phyloP scores from a whole-genome alignment of 179 eudicot species.

The Beta corolliflora region DNA sequence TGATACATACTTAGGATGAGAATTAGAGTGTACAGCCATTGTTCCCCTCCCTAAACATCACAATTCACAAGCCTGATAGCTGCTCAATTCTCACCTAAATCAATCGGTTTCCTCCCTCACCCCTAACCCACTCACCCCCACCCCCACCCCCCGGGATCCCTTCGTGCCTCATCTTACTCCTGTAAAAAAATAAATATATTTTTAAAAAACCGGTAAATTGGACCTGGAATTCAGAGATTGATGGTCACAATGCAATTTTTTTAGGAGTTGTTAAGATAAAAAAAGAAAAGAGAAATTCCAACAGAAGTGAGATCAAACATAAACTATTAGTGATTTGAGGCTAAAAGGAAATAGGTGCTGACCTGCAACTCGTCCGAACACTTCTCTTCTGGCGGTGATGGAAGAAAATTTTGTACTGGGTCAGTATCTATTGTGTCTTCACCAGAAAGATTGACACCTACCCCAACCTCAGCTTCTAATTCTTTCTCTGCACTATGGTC shows the following conservation, averaged over 20 bases:
- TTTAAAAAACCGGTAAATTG: neutral
- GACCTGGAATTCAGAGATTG: neutral
- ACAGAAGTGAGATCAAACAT: neutral
- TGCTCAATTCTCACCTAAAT: neutral
- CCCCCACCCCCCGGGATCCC: neutral
- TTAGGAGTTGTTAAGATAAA: neutral
- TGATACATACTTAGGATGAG: neutral
- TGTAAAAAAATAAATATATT: neutral
- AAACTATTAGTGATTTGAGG: neutral
- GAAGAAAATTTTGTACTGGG: constrained; percentile 71
- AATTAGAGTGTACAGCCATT: neutral
- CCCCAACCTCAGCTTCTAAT: constrained; percentile 40
- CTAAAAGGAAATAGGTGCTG: neutral
- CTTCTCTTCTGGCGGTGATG: constrained; percentile 60
- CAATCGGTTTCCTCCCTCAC: neutral
- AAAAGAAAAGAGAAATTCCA: neutral
- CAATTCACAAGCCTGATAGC: neutral
- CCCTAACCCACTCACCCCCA: neutral
- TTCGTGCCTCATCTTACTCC: neutral
- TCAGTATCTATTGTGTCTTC: constrained; percentile 50
- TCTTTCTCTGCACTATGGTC: constrained; percentile 40
- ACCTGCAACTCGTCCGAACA: constrained; percentile 85
- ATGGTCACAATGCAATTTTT: neutral
- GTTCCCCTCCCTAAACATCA: neutral
- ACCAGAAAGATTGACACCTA: constrained; percentile 36